These are phyloP conservation scores for Tricholoma sp. DNA, from an alignment of 768 basidiomycete species.

Conservation along the genomic window DNA sequence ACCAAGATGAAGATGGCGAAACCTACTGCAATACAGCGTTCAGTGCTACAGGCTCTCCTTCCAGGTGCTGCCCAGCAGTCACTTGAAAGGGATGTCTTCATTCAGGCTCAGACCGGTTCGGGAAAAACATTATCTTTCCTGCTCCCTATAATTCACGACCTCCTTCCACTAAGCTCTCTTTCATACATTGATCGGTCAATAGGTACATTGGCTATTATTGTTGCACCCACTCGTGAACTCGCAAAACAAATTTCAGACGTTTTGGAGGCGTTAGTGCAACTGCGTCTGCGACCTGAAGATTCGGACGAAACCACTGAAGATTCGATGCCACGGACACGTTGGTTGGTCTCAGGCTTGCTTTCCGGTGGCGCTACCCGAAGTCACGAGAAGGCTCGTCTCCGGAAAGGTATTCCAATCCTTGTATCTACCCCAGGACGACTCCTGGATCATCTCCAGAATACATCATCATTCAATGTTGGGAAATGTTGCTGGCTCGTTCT, in stretches of 20 bases:
- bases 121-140: conserved; percentile 94
- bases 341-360: conserved; percentile 90
- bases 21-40: conserved; percentile 88
- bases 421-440: conserved; percentile 94
- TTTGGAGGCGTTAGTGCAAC: conserved; percentile 72
- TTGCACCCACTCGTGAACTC: conserved; percentile 92
- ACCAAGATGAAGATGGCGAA: conserved; percentile 77
- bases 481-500: conserved; percentile 95
- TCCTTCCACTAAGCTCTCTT: conserved; percentile 81
- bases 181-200: conserved; percentile 94
- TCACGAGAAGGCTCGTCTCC: conserved; percentile 92
- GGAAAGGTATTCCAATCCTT: conserved; percentile 93
- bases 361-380: conserved; percentile 91
- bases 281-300: conserved; percentile 60
- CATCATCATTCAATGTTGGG: conserved; percentile 85
- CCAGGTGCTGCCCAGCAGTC: conserved; percentile 30
- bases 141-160: conserved; percentile 91
- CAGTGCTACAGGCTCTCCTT: conserved; percentile 55
- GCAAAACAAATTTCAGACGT: conserved; percentile 97
- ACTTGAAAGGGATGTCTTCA: conserved; percentile 70
- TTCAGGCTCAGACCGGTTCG: conserved; percentile 95
- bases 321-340: conserved; percentile 61
- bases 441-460: conserved; percentile 95
- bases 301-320: conserved; percentile 41
- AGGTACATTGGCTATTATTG: conserved; percentile 90